A percentile compares a stretch with the other conserved stretches of the same genome.
phyloP scores from a whole-genome alignment of 495 filamentous ascomycete species.

The Tuber calosporum region DNA sequence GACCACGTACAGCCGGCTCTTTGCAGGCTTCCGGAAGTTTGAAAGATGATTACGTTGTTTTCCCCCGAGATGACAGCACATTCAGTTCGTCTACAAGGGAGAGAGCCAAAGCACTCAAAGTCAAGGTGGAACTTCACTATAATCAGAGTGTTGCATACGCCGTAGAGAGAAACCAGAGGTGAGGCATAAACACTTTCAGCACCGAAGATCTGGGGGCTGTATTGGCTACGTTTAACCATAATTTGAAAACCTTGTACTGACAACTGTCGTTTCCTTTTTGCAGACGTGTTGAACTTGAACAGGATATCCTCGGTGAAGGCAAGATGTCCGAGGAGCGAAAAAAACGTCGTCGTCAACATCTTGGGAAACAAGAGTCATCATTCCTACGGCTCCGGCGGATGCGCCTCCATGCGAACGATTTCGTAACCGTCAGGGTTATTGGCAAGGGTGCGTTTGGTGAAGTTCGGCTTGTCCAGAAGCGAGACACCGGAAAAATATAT shows the following conservation, averaged over 20 bases:
- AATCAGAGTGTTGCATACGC: constrained; percentile 52
- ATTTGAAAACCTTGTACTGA: constrained; percentile 9
- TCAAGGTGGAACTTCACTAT: constrained; percentile 41
- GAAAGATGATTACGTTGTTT: constrained; percentile 52
- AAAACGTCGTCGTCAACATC: constrained; percentile 66
- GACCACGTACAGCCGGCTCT: constrained; percentile 71
- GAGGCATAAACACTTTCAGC: constrained; percentile 54
- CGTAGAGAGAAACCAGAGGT: constrained; percentile 69
- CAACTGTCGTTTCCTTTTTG: constrained; percentile 8
- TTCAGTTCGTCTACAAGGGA: constrained; percentile 35
- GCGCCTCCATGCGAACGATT: constrained; percentile 84
- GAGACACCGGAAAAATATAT: constrained; percentile 93
- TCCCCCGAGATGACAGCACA: constrained; percentile 45
- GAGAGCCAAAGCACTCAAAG: constrained; percentile 46
- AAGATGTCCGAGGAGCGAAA: constrained; percentile 64
- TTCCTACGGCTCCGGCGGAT: constrained; percentile 93
- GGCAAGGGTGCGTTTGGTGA: constrained; percentile 99
- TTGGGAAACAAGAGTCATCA: constrained; percentile 74
- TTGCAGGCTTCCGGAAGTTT: constrained; percentile 53
- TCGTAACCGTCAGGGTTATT: constrained; percentile 91
- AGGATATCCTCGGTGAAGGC: constrained; percentile 59
- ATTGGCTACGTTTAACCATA: constrained; percentile 5
- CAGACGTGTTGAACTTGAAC: constrained; percentile 85
- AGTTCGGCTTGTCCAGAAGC: constrained; percentile 91
- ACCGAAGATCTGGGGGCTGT: constrained; percentile 35